Evolutionary conservation across 1,139 yeast genomes (phyloP), one percentile per base, ranked within the genome.

Genomic region (Yamadazyma jaroonii): DNA sequence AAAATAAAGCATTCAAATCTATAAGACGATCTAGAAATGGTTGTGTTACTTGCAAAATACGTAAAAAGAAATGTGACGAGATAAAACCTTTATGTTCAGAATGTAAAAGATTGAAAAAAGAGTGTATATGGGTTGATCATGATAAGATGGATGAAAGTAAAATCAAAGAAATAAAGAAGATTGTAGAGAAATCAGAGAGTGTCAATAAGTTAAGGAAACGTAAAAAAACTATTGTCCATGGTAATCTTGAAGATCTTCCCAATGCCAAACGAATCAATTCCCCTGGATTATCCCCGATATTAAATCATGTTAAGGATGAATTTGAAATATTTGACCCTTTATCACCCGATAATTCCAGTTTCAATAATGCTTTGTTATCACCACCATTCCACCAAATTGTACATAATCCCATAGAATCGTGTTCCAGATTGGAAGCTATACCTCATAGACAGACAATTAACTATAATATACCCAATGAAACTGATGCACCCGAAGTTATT

Each of bases 31-130:
- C 82, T 2, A 67, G 69, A 46, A 67, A 67, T 46, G 92, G 92
- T 0, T 84, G 92, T 54, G 59, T 81, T 32, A 81, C 89, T 0
- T 84, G 92, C 50, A 77, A 87, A 42, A 69, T 74, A 33, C 61
- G 92, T 29, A 84, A 84, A 66, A 84, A 84, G 57, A 77, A 86
- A 47, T 84, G 92, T 50, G 79, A 83, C 50, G 92, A 84, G 53
- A 55, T 55, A 1, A 68, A 67, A 40, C 92, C 92, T 2, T 52
- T 54, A 3, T 84, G 92, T 51, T 54, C 64, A 0, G 86, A 82
- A 40, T 82, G 89, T 55, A 41, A 52, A 5, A 59, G 89, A 40
- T 57, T 82, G 23, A 64, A 70, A 2, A 65, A 79, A 34, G 68
- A 64, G 24, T 82, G 89, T 53, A 61, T 62, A 9, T 67, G 71